Conservation (phyloP, 2,329 filamentous ascomycete genomes). For the Colletotrichum spinosum region DNA sequence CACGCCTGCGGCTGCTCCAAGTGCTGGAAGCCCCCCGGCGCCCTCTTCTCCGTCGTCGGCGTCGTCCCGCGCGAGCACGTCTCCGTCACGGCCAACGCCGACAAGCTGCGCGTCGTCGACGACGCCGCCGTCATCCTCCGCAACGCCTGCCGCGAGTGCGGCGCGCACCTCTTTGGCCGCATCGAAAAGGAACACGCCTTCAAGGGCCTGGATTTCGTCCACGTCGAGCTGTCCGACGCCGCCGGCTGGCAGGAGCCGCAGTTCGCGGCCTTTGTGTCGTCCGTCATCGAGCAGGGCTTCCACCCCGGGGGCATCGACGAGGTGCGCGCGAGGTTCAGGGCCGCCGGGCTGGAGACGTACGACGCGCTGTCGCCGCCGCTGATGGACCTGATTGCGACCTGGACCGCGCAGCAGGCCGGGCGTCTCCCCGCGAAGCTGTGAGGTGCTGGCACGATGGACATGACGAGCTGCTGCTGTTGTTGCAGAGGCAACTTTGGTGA, state of each 20-base stretch:
- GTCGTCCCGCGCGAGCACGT: slow-evolving; percentile 69
- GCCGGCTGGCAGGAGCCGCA: slow-evolving; percentile 79
- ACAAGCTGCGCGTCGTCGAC: slow-evolving; percentile 70
- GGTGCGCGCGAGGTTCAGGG: slow-evolving; percentile 65
- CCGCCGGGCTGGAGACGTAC: slow-evolving; percentile 69
- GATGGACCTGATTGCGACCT: slow-evolving; percentile 72
- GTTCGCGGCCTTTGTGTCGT: slow-evolving; percentile 76
- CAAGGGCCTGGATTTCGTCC: slow-evolving; percentile 77
- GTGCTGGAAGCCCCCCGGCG: slow-evolving; percentile 75
- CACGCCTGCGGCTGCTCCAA: slow-evolving; percentile 79
- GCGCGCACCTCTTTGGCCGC: slow-evolving; percentile 72
- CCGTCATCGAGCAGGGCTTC: slow-evolving; percentile 76
- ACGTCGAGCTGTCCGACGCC: slow-evolving; percentile 69
- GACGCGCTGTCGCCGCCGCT: slow-evolving; percentile 70
- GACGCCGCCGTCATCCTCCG: slow-evolving; percentile 68
- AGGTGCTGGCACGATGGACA: not conserved
- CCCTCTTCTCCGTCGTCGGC: slow-evolving; percentile 73
- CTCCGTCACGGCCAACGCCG: slow-evolving; percentile 65
- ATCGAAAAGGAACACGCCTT: slow-evolving; percentile 75
- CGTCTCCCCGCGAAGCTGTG: slow-evolving; percentile 33
- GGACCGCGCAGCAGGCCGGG: slow-evolving; percentile 62
- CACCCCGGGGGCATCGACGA: slow-evolving; percentile 64
- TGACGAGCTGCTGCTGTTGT: not conserved
- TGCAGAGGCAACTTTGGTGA: not conserved
- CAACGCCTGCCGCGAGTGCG: slow-evolving; percentile 70